Evolutionary conservation across 1,284 basidiomycete species (phyloP).

Genomic region (Leccinum pachyderme): DNA sequence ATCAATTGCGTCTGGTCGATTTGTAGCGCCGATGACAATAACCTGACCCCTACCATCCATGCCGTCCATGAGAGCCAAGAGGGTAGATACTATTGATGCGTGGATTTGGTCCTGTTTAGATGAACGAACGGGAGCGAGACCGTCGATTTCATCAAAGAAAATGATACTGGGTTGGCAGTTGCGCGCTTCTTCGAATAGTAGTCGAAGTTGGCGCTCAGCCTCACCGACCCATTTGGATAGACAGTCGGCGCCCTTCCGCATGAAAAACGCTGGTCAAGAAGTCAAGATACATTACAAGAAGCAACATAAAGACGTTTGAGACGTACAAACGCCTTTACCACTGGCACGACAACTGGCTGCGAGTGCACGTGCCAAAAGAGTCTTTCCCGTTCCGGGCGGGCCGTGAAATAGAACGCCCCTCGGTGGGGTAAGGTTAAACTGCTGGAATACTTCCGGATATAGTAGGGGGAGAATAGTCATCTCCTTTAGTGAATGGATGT

Average conservation of each 20-base stretch:
- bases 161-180: conserved; percentile 94
- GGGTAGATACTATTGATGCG: conserved; percentile 94
- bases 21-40: conserved; percentile 98
- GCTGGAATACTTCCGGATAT: conserved; percentile 97
- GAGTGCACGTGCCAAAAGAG: conserved; percentile 88
- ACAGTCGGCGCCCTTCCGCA: conserved; percentile 99
- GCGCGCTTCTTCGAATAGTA: conserved; percentile 95
- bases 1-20: conserved; percentile 95
- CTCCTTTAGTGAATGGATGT: conserved; percentile 97
- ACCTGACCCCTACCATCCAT: conserved; percentile 99
- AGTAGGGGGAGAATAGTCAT: conserved; percentile 96
- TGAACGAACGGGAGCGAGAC: conserved; percentile 94
- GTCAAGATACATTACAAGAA: background rate
- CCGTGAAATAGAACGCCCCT: conserved; percentile 97
- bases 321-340: conserved; percentile 86
- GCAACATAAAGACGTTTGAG: background rate
- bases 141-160: conserved; percentile 99
- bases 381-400: conserved; percentile 94
- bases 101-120: conserved; percentile 99
- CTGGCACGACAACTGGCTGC: conserved; percentile 91
- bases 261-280: conserved; percentile 82
- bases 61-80: conserved; percentile 98
- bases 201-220: conserved; percentile 92
- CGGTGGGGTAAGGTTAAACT: conserved; percentile 93
- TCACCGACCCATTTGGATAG: conserved; percentile 99